These are phyloP conservation scores for Russula brevipes DNA, from an alignment of 768 basidiomycete species.

Conservation along the genomic window DNA sequence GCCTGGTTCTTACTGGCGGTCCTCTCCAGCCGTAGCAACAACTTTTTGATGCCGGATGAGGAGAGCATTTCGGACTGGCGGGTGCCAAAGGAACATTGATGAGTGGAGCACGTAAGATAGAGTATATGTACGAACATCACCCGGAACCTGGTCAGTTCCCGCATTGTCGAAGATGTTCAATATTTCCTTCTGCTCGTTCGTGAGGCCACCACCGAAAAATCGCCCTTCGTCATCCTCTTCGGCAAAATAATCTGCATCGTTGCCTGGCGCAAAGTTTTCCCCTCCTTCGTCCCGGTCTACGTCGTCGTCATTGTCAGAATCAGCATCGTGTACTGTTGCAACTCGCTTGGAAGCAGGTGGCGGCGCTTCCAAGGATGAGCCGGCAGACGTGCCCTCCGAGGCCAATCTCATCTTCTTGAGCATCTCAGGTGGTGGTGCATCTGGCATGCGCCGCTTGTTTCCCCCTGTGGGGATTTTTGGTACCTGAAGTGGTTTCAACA, in stretches of 20 bases:
- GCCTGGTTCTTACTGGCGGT: conserved; percentile 93
- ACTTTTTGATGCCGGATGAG: conserved; percentile 62
- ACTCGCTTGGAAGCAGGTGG: conserved; percentile 35
- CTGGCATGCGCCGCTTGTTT: conserved; percentile 69
- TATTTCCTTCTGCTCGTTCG: conserved; percentile 90
- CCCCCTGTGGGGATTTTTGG: conserved; percentile 61
- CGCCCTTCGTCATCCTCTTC: conserved; percentile 92
- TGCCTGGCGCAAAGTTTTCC: conserved; percentile 70
- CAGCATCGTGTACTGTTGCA: conserved; percentile 59
- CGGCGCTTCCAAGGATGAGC: conserved; percentile 1
- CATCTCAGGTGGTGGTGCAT: conserved; percentile 74
- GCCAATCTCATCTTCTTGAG: conserved; percentile 75
- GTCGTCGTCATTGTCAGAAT: conserved; percentile 46
- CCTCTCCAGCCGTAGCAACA: conserved; percentile 78
- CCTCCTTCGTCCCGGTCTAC: conserved; percentile 31
- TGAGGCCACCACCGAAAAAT: conserved; percentile 92
- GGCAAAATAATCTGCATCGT: conserved; percentile 83
- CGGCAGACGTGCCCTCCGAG: conserved; percentile 21
- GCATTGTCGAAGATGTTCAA: conserved; percentile 87
- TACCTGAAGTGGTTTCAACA: conserved; percentile 38
- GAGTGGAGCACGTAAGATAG: conserved; percentile 15
- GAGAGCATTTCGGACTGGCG: conserved; percentile 61
- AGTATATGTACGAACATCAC: conserved; percentile 51
- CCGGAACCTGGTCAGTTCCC: conserved; percentile 54
- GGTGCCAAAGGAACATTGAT: not conserved